phyloP scores from a whole-genome alignment of 345 rosid genomes.

The Camelina sativa region DNA sequence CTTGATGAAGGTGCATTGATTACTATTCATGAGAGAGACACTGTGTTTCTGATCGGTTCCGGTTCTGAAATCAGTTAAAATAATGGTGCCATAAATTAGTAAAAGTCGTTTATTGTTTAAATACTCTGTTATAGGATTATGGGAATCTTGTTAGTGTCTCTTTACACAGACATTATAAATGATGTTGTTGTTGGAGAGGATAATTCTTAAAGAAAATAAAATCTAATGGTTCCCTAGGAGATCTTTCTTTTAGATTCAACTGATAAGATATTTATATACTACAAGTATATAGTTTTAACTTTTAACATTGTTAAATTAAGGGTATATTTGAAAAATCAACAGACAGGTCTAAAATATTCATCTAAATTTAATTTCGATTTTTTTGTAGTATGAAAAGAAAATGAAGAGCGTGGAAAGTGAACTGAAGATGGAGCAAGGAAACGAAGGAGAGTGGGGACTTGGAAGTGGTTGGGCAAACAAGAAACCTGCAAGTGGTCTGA shows the following conservation, averaged over 20 bases:
- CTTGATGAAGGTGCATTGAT: slow-evolving; percentile 17
- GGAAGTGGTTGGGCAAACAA: slow-evolving; percentile 41
- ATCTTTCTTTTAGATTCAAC: slow-evolving; percentile 25
- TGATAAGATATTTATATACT: neutral
- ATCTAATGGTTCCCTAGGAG: slow-evolving; percentile 22
- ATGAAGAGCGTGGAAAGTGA: slow-evolving; percentile 25
- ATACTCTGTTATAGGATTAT: slow-evolving; percentile 1
- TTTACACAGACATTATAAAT: slow-evolving; percentile 26
- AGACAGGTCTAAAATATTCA: slow-evolving; percentile 14
- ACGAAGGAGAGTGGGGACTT: slow-evolving; percentile 37
- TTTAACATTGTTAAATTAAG: slow-evolving; percentile 5
- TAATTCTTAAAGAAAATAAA: slow-evolving; percentile 6
- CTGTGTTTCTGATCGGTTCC: slow-evolving; percentile 17
- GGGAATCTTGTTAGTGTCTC: slow-evolving; percentile 29
- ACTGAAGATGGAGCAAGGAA: slow-evolving; percentile 26
- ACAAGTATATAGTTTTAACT: neutral
- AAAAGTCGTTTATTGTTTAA: neutral
- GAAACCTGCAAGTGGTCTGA: slow-evolving; percentile 37
- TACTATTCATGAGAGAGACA: slow-evolving; percentile 14
- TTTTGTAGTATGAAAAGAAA: slow-evolving; percentile 14
- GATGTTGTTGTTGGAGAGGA: slow-evolving; percentile 23
- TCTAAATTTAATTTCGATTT: neutral
- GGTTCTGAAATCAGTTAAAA: slow-evolving; percentile 17
- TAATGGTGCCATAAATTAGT: slow-evolving; percentile 20
- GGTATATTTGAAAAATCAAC: neutral